Evolutionary conservation across 352 stramenopile species (phyloP), one percentile per base, ranked within the genome.

Genomic region (Pythium sp.): DNA sequence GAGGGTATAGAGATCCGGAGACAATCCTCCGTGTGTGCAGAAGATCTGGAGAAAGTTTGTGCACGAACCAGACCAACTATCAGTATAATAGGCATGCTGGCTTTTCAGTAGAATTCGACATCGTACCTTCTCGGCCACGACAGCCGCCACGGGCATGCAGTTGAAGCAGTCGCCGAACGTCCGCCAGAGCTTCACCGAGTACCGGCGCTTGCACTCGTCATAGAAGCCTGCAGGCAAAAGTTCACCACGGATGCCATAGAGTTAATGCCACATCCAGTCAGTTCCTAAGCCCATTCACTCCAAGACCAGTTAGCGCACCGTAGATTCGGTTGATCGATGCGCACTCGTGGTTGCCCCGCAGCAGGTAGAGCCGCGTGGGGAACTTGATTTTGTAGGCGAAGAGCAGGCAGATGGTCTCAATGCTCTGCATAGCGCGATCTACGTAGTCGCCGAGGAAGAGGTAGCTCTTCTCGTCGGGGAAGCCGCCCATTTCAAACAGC

Each of bases 121-220:
- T 22, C 60, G 36, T 24, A 86, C 76, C 77, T 99, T 99, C 70
- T 98, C 95, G 59, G 98, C 95, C 57, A 99, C 87, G 22, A 99
- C 81, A 38, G 94, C 97, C 0, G 95, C 93, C 14, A 98, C 95
- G 0, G 97, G 98, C 75, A 99, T 97, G 71, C 97, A 99, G 76
- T 99, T 99, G 76, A 99, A 99, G 67, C 94, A 98, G 76, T 99
- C 97, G 26, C 90, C 97, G 75, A 99, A 99, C 6, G 93, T 95
- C 34, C 91, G 80, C 95, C 95, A 98, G 20, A 98, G 75, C 66
- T 98, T 98, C 47, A 98, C 81, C 7, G 81, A 93, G 74, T 97
- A 98, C 46, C 92, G 78, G 14, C 90, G 82, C 72, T 99, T 99
- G 90, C 97, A 99, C 73, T 99, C 98, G 74, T 99, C 97, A 77